phyloP scores from a whole-genome alignment of 2,329 filamentous ascomycete species.

The Basipetospora chlamydospora region DNA sequence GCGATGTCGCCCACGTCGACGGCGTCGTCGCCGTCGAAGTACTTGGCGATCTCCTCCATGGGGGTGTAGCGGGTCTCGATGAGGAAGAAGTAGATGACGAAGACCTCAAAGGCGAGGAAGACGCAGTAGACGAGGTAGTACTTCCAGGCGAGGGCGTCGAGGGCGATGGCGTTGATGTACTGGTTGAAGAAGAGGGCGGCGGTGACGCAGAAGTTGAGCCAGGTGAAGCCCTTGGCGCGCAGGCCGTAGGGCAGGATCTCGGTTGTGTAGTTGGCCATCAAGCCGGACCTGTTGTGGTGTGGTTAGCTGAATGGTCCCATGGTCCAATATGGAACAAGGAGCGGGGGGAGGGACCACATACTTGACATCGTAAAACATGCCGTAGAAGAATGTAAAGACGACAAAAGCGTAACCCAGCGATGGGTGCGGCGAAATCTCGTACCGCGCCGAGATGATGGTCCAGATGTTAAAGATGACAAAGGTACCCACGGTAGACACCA shows the following conservation, averaged over 20 bases:
- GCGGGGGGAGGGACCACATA: slow-evolving; percentile 30
- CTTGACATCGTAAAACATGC: slow-evolving; percentile 17
- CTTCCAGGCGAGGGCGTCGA: slow-evolving; percentile 10
- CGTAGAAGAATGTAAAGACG: slow-evolving; percentile 19
- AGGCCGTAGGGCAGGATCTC: slow-evolving; percentile 15
- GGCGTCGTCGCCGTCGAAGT: slow-evolving; percentile 23
- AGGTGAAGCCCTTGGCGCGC: slow-evolving; percentile 13
- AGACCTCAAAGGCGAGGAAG: slow-evolving; percentile 8
- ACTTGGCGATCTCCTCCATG: slow-evolving; percentile 23
- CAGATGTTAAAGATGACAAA: slow-evolving; percentile 8
- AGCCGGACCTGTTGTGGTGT: slow-evolving; percentile 9
- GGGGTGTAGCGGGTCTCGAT: slow-evolving; percentile 23
- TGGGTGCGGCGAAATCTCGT: slow-evolving; percentile 5
- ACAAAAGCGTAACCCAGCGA: slow-evolving; percentile 14
- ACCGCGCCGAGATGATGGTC: slow-evolving; percentile 8
- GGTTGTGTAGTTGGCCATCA: slow-evolving; percentile 12
- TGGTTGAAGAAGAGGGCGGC: slow-evolving; percentile 10
- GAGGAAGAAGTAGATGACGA: slow-evolving; percentile 14
- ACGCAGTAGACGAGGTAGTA: slow-evolving; percentile 10
- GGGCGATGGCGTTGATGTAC: slow-evolving; percentile 11
- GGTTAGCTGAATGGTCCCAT: neutral
- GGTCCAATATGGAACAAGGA: slow-evolving; percentile 30
- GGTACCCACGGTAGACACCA: slow-evolving; percentile 13
- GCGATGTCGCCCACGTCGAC: slow-evolving; percentile 1
- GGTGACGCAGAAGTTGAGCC: slow-evolving; percentile 11